Percentiles rank a stretch among this genome's conserved stretches.
Conservation (phyloP, 2,329 filamentous ascomycete species). For the Corinectria fuckeliana region DNA sequence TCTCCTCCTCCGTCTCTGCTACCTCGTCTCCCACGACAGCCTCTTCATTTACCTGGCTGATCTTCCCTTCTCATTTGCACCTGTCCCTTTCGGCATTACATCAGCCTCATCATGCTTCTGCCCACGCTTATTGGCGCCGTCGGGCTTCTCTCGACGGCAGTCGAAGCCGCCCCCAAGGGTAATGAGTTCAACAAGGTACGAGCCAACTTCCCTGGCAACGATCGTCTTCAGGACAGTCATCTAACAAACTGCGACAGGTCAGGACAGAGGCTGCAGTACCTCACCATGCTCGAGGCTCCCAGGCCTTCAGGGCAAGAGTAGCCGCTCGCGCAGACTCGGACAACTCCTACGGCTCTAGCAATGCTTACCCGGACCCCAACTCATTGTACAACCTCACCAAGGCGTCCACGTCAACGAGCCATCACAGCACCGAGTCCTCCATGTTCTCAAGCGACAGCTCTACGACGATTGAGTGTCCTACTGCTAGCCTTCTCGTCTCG, state of each 20-base stretch:
- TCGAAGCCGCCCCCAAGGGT: slow-evolving; percentile 36
- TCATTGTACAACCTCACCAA: slow-evolving; percentile 17
- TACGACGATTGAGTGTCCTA: slow-evolving; percentile 31
- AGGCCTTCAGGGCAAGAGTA: neutral
- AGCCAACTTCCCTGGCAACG: too few relatives aligned
- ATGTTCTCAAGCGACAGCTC: slow-evolving; percentile 7
- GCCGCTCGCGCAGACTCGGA: slow-evolving; percentile 9
- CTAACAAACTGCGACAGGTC: slow-evolving; percentile 20
- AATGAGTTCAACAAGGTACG: slow-evolving; percentile 27
- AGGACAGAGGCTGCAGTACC: neutral
- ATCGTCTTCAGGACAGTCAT: neutral
- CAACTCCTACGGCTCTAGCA: neutral
- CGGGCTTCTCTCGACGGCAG: slow-evolving; percentile 35
- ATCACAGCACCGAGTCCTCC: neutral
- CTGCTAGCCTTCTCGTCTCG: slow-evolving; percentile 34
- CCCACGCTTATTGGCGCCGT: slow-evolving; percentile 32
- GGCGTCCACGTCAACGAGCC: slow-evolving; percentile 16
- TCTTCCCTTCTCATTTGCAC: neutral
- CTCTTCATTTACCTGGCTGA: slow-evolving; percentile 22
- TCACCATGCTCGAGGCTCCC: neutral
- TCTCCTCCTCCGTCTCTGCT: slow-evolving; percentile 10
- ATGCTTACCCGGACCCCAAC: slow-evolving; percentile 6
- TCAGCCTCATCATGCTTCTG: slow-evolving; percentile 32
- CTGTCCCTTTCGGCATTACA: neutral
- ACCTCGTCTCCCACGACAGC: slow-evolving; percentile 15